phyloP scores from a whole-genome alignment of 1,139 yeast species.

The Pichia sp. region DNA sequence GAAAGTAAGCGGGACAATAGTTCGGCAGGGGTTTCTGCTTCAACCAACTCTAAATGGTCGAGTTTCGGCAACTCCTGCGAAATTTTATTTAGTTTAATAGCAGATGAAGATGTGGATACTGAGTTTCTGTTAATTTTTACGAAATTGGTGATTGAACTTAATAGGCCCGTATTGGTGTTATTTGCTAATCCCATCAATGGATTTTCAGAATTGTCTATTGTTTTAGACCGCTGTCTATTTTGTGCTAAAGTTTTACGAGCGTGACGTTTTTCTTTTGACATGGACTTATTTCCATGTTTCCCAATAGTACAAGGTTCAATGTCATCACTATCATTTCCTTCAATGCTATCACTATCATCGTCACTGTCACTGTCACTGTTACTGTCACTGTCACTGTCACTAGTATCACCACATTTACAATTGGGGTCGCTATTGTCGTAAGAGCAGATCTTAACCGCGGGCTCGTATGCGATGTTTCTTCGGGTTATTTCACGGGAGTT shows the following conservation, averaged over 20 bases:
- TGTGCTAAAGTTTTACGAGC: neutral
- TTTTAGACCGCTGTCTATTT: constrained; percentile 29
- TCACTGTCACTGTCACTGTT: neutral
- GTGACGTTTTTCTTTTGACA: neutral
- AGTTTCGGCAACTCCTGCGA: constrained; percentile 3
- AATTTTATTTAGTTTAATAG: neutral
- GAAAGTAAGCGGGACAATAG: constrained; percentile 25
- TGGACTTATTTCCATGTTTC: neutral
- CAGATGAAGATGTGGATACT: constrained; percentile 2
- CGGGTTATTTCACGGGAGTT: neutral
- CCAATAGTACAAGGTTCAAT: neutral
- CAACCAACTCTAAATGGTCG: constrained; percentile 14
- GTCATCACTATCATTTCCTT: neutral
- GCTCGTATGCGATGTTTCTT: neutral
- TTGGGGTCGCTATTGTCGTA: neutral
- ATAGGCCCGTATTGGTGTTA: constrained; percentile 21
- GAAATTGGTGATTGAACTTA: constrained; percentile 29
- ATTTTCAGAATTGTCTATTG: constrained; percentile 26
- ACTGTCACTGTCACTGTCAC: neutral
- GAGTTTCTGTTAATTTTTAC: constrained; percentile 22
- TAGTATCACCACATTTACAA: neutral
- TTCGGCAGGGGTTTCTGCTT: constrained; percentile 20
- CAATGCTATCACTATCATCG: neutral
- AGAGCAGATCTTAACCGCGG: neutral
- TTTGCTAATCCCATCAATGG: constrained; percentile 16